A percentile compares a stretch with the other conserved stretches of the same genome.
Conservation (phyloP, 2,329 filamentous ascomycete species). For the Venturiaceae sp. region DNA sequence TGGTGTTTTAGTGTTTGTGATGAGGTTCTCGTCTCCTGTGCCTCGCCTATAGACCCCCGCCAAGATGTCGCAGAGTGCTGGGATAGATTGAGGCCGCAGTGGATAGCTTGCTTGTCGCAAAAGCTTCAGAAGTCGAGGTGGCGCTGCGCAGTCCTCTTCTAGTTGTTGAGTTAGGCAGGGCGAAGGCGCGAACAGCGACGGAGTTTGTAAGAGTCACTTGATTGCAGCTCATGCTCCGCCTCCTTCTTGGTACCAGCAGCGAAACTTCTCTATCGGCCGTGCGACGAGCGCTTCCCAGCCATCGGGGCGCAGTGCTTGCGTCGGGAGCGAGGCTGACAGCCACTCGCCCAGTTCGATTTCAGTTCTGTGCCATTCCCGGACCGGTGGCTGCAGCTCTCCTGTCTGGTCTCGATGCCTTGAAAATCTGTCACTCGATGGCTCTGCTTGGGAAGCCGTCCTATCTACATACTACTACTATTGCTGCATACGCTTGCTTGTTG, state of each 20-base stretch:
- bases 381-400: neutral
- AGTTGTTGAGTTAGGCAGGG: too few relatives aligned
- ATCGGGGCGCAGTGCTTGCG: neutral
- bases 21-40: neutral
- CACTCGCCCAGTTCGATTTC: neutral
- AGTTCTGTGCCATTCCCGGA: neutral
- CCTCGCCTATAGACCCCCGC: neutral
- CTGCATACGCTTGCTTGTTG: neutral
- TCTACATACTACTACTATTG: neutral
- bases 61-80: neutral
- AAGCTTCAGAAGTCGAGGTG: too few relatives aligned
- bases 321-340: neutral
- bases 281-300: neutral
- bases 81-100: neutral
- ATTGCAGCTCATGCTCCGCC: too few relatives aligned
- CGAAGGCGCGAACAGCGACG: too few relatives aligned
- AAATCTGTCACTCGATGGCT: neutral
- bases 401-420: neutral
- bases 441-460: neutral
- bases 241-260: too few relatives aligned
- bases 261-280: too few relatives aligned
- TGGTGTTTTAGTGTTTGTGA: neutral
- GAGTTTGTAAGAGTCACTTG: too few relatives aligned
- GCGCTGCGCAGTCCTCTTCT: too few relatives aligned
- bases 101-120: neutral